Base-by-base conservation (phyloP, 208 protist species). In the Trypanosoma caninum region DNA sequence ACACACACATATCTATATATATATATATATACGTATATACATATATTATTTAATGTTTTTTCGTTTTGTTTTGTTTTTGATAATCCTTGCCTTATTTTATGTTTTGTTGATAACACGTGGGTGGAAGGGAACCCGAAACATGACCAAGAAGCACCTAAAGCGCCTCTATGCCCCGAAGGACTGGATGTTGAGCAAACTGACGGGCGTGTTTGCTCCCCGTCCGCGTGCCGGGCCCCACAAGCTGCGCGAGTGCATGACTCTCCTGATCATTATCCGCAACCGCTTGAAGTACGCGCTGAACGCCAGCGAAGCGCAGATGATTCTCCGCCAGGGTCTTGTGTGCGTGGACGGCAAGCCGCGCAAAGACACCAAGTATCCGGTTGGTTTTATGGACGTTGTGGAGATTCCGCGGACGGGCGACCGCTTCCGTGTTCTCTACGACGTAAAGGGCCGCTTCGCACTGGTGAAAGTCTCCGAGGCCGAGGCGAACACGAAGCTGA, bases 181-280 rank as follows among this genome's bases (percentile, higher is more conserved):
- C 83, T 99, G 98, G 99, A 99, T 99, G 98, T 87, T 99, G 45
- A 97, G 97, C 87, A 99, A 99, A 89, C 88, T 99, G 56, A 91
- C 92, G 54, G 98, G 98, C 64, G 82, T 96, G 52, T 99, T 87
- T 54, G 98, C 99, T 10, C 98, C 99, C 57, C 85, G 89, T 58
- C 98, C 98, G 30, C 93, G 92, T 18, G 28, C 93, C 54, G 99
- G 98, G 61, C 98, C 98, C 54, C 99, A 99, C 94, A 99, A 99
- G 88, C 69, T 97, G 14, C 82, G 87, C 50, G 87, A 93, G 73
- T 89, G 81, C 74, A 67, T 93, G 41, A 80, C 87, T 33, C 84
- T 93, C 40, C 51, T 94, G 65, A 80, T 94, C 52, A 89, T 94
- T 63, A 90, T 94, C 73, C 83, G 87, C 65, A 94, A 94, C 76